Evolutionary conservation across 495 filamentous ascomycete species (phyloP), one percentile per base, ranked within the genome.

Genomic region (Tuber indicum): DNA sequence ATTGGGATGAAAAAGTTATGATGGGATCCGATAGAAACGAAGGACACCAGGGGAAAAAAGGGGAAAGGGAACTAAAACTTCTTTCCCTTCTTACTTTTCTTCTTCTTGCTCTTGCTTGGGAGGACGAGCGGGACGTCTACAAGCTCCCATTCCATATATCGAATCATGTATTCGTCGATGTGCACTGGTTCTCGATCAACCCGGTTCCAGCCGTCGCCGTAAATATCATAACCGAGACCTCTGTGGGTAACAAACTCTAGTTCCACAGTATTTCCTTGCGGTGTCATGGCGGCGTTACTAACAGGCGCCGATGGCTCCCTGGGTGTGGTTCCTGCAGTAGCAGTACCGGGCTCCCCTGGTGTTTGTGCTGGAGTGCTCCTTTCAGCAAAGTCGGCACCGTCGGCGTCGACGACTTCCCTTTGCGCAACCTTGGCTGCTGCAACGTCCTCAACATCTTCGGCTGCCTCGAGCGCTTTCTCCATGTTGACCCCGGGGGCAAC

Each of bases 381-480:
- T 81, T 97, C 96, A n/a, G 90, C 90, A 81, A 98, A 98, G 80
- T 99, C 96, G 1, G 89, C 93, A 46, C 93, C 94, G 76, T 98
- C 96, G 71, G 92, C 91, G 82, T 93, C 90, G 45, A 90, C 88
- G 41, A 97, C 89, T 82, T 98, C 96, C 81, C 92, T 95, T 84
- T 97, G 91, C 0, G 94, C 94, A 39, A 92, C 88, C 76, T 91
- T 91, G 1, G 96, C 96, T 0, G 96, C 96, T 32, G 89, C 89
- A 12, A 92, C 92, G 84, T 99, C 96, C 84, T 99, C 96, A 71
- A 89, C 88, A 81, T 99, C 96, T 84, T 99, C 96, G 16, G 92
- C 96, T 76, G 91, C 90, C 78, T 95, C 93, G 45, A 98, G 90
- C 0, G 92, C 92, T 16, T 90, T 88, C 36, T 98, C 94, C 90